These are phyloP conservation scores for Wickerhamomyces kurtzmanii DNA, from an alignment of 805 yeast species.

Conservation along the genomic window DNA sequence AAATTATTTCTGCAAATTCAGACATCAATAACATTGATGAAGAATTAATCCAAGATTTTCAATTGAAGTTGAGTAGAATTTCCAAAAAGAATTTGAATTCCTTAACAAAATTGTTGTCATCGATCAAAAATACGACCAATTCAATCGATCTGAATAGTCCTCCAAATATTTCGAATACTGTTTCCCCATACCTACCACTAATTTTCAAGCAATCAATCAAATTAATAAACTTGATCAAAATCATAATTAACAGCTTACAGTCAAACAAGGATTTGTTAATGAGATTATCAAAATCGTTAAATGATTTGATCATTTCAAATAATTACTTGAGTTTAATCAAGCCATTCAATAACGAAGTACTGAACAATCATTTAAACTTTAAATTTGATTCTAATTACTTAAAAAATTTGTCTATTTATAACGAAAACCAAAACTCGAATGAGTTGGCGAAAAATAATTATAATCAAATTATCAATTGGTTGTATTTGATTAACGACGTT, in stretches of 20 bases:
- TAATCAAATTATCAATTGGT: constrained; percentile 8
- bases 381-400: constrained; percentile 9
- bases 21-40: constrained; percentile 14
- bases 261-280: constrained; percentile 12
- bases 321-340: constrained; percentile 16
- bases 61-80: constrained; percentile 27
- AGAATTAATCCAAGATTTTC: constrained; percentile 23
- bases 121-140: constrained; percentile 11
- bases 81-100: constrained; percentile 18
- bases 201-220: constrained; percentile 18
- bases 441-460: not conserved
- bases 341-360: constrained; percentile 16
- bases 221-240: constrained; percentile 15
- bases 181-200: constrained; percentile 18
- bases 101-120: constrained; percentile 6
- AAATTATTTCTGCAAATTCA: constrained; percentile 13
- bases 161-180: not conserved
- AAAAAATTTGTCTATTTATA: too few species aligned
- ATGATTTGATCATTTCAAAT: constrained; percentile 15
- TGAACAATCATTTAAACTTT: constrained; percentile 15
- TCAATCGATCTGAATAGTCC: constrained; percentile 9
- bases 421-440: too few species aligned
- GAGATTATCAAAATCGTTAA: constrained; percentile 14
- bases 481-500: constrained; percentile 13
- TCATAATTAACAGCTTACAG: constrained; percentile 18